These are phyloP conservation scores for Strigomonas galati DNA, from an alignment of 208 protist species.

Conservation along the genomic window DNA sequence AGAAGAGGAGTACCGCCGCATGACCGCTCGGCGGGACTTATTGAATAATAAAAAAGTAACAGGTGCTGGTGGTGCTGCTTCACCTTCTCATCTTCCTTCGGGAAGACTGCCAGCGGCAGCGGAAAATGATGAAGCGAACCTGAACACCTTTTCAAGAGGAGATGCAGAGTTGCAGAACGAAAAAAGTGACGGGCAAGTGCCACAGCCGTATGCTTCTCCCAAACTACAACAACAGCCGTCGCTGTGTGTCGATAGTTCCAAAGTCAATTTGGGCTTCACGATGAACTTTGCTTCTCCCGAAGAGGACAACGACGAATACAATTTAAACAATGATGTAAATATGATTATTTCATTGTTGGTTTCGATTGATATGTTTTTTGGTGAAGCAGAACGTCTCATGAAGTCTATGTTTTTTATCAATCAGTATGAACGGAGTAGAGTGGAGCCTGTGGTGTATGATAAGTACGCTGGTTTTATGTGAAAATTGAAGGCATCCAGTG, in stretches of 20 bases:
- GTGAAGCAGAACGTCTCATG: slow-evolving; percentile 39
- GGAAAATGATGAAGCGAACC: no score
- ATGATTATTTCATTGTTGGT: slow-evolving; percentile 57
- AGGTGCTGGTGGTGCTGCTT: no score
- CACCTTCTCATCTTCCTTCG: no score
- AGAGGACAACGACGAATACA: slow-evolving; percentile 15
- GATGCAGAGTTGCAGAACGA: no score
- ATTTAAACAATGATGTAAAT: slow-evolving; percentile 50
- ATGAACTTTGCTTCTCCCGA: not conserved
- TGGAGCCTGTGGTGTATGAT: not conserved
- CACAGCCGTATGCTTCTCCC: no score
- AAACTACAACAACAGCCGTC: no score
- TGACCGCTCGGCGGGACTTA: slow-evolving; percentile 18
- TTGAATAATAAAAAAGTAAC: no score
- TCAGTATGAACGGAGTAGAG: slow-evolving; percentile 29
- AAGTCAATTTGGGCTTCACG: no score
- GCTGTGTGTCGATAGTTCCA: no score
- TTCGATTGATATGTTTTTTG: slow-evolving; percentile 62
- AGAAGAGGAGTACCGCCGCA: slow-evolving; percentile 25
- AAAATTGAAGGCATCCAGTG: not conserved
- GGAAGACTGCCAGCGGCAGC: no score
- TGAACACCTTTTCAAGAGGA: no score
- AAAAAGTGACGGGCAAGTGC: no score
- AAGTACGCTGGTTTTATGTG: not conserved
- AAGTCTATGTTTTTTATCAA: slow-evolving; percentile 50